Evolutionary conservation across 2,329 filamentous ascomycete genomes (phyloP).

Genomic region (Exophiala sp.): DNA sequence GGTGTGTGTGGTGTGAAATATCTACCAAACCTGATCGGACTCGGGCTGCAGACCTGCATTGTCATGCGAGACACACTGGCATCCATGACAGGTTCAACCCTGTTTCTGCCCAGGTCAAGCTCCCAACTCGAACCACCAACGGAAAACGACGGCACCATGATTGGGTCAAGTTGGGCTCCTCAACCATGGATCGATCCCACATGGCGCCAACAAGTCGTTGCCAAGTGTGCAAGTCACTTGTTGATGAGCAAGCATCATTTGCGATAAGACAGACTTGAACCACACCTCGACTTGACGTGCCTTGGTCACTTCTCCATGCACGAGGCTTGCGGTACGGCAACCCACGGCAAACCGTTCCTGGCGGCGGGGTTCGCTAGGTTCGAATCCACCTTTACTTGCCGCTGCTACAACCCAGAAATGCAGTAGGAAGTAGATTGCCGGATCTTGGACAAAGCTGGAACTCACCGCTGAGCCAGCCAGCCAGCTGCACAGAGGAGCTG

Average conservation of each 20-base stretch:
- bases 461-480: neutral
- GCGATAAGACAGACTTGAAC: conserved; percentile 10
- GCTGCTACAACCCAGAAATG: conserved; percentile 1
- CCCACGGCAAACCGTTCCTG: neutral
- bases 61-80: neutral
- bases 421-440: neutral
- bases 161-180: neutral
- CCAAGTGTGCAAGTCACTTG: no score
- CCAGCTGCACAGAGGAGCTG: neutral
- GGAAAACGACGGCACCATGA: neutral
- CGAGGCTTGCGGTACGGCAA: neutral
- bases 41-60: neutral
- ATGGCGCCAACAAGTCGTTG: neutral
- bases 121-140: neutral
- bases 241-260: conserved; percentile 2
- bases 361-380: neutral
- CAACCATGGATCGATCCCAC: neutral
- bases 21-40: neutral
- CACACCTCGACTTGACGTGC: no score
- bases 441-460: conserved; percentile 5
- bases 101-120: neutral
- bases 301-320: conserved; percentile 1
- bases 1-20: no score
- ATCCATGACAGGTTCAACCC: no score
- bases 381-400: neutral